phyloP scores from a whole-genome alignment of 176 grass and related monocot genomes.

The Hyparrhenia diplandra region DNA sequence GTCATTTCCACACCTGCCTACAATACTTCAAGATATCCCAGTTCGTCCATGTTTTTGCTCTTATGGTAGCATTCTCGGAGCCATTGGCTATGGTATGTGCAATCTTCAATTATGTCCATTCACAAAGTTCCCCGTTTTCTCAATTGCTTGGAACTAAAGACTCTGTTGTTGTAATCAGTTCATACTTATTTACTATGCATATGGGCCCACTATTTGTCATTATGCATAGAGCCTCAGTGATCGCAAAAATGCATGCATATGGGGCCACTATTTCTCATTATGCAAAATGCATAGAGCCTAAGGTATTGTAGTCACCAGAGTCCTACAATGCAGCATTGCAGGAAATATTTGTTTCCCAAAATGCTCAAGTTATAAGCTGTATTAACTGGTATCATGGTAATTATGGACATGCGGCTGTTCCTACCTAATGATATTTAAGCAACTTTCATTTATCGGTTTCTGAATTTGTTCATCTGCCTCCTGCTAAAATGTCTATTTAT shows the following conservation, averaged over 20 bases:
- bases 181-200: not conserved
- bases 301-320: not conserved
- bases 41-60: conserved; percentile 72
- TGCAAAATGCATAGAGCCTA: too few species aligned
- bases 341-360: not conserved
- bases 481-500: conserved; percentile 5
- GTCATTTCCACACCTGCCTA: conserved; percentile 48
- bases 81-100: conserved; percentile 59
- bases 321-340: not conserved
- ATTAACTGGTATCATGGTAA: not conserved
- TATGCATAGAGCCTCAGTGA: not conserved
- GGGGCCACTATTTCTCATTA: not conserved
- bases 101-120: conserved; percentile 4
- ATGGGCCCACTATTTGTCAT: not conserved
- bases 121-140: not conserved
- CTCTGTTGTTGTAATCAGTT: not conserved
- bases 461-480: not conserved
- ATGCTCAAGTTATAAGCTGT: not conserved
- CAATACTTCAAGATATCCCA: conserved; percentile 63
- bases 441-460: not conserved
- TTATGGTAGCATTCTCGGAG: conserved; percentile 92
- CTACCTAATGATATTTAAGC: conserved; percentile 5
- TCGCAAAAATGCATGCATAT: not conserved
- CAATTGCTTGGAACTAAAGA: not conserved
- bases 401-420: not conserved